These are phyloP conservation scores for Malus hybrid DNA, from an alignment of 331 rosid species.

Conservation along the genomic window DNA sequence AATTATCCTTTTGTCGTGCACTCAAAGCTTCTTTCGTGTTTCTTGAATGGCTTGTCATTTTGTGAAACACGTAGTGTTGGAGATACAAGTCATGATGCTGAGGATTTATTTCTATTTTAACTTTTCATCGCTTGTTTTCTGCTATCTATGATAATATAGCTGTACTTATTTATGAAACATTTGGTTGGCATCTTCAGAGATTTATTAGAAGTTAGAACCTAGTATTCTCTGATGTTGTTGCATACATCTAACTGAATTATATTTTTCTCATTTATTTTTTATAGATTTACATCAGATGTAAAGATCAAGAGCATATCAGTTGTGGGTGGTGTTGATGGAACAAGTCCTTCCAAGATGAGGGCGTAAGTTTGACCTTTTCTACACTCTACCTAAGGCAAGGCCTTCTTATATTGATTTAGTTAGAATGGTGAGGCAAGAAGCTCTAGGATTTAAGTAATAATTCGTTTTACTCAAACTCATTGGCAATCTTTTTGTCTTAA, in stretches of 20 bases:
- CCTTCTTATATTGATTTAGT: slow-evolving; percentile 15
- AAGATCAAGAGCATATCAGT: slow-evolving; percentile 91
- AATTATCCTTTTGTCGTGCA: neutral
- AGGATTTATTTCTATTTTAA: neutral
- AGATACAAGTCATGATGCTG: neutral
- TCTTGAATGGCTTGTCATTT: neutral
- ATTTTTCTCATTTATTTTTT: neutral
- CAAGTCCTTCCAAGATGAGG: slow-evolving; percentile 93
- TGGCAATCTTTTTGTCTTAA: neutral
- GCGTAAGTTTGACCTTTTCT: slow-evolving; percentile 48
- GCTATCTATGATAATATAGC: neutral
- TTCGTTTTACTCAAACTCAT: neutral
- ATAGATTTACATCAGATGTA: slow-evolving; percentile 92
- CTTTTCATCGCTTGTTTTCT: neutral
- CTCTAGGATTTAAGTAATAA: neutral
- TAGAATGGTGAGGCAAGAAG: slow-evolving; percentile 7
- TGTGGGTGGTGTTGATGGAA: slow-evolving; percentile 78
- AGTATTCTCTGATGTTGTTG: neutral
- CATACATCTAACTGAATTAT: neutral
- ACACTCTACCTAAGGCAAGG: slow-evolving; percentile 1
- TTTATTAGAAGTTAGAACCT: neutral
- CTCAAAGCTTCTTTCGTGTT: neutral
- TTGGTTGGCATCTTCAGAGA: neutral
- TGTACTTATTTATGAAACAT: neutral
- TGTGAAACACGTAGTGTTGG: neutral